phyloP scores from a whole-genome alignment of 225 moss, liverwort and hornwort species.

The Rhytidiadelphus loreus region DNA sequence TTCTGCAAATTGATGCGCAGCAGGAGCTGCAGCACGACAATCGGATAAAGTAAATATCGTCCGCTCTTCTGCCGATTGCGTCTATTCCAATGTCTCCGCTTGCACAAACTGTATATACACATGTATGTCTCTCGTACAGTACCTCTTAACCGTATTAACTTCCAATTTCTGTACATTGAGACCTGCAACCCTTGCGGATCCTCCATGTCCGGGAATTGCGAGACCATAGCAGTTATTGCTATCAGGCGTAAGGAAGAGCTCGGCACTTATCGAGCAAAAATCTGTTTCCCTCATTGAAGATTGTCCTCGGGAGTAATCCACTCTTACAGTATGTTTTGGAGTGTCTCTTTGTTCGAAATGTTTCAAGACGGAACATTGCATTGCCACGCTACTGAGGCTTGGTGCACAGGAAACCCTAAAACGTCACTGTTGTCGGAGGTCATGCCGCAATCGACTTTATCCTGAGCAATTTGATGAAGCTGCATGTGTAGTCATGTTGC shows the following conservation, averaged over 20 bases:
- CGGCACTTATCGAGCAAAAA: background rate
- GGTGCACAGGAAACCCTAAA: background rate
- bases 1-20: background rate
- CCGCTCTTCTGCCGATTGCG: background rate
- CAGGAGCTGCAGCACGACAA: background rate
- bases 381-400: background rate
- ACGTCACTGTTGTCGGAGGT: background rate
- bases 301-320: background rate
- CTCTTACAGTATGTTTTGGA: background rate
- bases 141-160: constrained; percentile 12
- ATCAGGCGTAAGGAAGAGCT: background rate
- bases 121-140: background rate
- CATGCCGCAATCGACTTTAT: background rate
- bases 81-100: background rate
- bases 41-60: background rate
- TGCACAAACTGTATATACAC: background rate
- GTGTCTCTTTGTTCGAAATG: background rate
- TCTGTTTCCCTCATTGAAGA: background rate
- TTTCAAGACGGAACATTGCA: background rate
- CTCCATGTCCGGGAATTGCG: background rate
- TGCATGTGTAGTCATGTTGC: background rate
- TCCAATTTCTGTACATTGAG: constrained; percentile 1
- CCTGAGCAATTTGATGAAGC: background rate
- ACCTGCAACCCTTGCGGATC: constrained; percentile 1
- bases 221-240: background rate